Evolutionary conservation across 768 basidiomycete species (phyloP), one percentile per base, ranked within the genome.

Genomic region (Xanthoconium purpureum): DNA sequence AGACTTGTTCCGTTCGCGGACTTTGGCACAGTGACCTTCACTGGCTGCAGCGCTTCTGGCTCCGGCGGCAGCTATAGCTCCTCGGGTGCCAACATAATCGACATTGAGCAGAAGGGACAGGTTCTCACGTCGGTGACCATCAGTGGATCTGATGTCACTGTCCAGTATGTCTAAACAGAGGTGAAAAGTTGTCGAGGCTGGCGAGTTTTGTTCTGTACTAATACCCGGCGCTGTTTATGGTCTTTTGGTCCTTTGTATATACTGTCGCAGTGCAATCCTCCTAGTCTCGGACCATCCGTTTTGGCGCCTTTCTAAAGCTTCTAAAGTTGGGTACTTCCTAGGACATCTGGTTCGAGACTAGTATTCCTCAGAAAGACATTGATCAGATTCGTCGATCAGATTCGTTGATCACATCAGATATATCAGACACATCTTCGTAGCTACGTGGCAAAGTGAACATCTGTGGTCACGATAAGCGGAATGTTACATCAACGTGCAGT

Each of bases 11-110:
- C 54, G 2, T 44, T 68, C 3, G 54, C 47, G 20, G n/a, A 68
- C 56, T 67, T 65, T 47, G 56, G 66, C 33, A 66, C 52, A 6
- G 57, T 67, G 20, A 52, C 50, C 5, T 68, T 66, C 61, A n/a
- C 3, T 13, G 9, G 17, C 12, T 60, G 60, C 12, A 52, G 33
- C 32, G 65, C 62, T 18, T 49, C 42, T 20, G 61, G 57, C 8
- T 20, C 52, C 2, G 33, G 29, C 7, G 55, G 55, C 6, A 44
- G 53, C 36, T 63, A 54, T 38, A 56, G 47, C 8, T 60, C 58
- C 24, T 33, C 35, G 2, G 56, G 51, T 45, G 57, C 66, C 14
- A 46, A 15, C 5, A 20, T 60, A 8, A 35, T 59, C 3, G 58
- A 57, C 8, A 63, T 67, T 15, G 1, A 53, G 17, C 62, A 67